These are phyloP conservation scores for Citrus medica DNA, from an alignment of 345 rosid genomes.

Conservation along the genomic window DNA sequence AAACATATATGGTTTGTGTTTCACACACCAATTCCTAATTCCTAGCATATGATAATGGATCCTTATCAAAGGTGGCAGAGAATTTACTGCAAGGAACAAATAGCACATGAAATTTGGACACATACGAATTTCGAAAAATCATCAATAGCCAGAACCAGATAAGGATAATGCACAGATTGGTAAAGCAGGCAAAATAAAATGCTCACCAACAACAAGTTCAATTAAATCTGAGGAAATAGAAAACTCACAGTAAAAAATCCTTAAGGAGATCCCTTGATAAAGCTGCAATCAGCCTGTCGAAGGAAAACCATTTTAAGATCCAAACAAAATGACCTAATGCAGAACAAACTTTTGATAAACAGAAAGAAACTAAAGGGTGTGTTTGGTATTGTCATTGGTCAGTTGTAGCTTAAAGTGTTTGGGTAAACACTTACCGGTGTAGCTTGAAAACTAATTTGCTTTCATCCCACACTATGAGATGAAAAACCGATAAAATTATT, in stretches of 20 bases:
- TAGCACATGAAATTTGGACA: not conserved
- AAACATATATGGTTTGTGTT: not conserved
- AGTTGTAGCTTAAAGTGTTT: too few species aligned
- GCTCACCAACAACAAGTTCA: not conserved
- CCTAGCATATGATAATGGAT: not conserved
- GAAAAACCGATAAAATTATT: too few species aligned
- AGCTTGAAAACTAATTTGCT: too few species aligned
- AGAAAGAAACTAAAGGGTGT: not conserved
- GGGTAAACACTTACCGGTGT: too few species aligned
- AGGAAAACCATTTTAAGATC: not conserved
- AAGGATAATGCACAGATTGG: not conserved
- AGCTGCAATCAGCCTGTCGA: constrained; percentile 72
- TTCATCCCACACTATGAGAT: too few species aligned
- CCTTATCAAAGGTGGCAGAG: not conserved
- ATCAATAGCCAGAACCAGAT: not conserved
- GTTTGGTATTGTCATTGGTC: too few species aligned
- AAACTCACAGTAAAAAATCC: constrained; percentile 72
- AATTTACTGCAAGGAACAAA: not conserved
- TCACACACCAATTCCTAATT: not conserved
- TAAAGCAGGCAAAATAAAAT: not conserved
- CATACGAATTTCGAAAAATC: not conserved
- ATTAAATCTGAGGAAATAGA: constrained; percentile 12
- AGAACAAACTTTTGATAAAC: not conserved
- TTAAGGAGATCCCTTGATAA: constrained; percentile 81
- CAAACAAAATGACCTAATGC: not conserved